phyloP scores from a whole-genome alignment of 2,329 filamentous ascomycete genomes.

The Colletotrichum falcatum region DNA sequence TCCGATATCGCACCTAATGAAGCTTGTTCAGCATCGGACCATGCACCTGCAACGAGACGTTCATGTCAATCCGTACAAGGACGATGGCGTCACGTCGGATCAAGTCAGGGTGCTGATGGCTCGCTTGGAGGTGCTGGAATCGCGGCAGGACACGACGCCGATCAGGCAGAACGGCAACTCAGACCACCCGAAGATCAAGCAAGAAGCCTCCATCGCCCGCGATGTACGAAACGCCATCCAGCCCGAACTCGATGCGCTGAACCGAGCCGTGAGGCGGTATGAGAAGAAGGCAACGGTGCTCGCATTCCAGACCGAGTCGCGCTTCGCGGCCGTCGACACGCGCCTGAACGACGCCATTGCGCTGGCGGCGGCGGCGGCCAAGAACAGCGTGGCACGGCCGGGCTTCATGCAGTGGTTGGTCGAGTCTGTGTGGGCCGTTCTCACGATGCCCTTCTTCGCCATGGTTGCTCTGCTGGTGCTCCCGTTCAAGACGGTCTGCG shows the following conservation, averaged over 20 bases:
- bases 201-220: constrained; percentile 59
- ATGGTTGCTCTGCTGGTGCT: constrained; percentile 55
- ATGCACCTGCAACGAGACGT: constrained; percentile 84
- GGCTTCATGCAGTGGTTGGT: constrained; percentile 53
- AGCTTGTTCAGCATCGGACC: constrained; percentile 82
- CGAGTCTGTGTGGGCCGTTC: constrained; percentile 50
- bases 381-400: constrained; percentile 56
- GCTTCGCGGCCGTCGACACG: constrained; percentile 77
- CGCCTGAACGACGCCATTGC: constrained; percentile 82
- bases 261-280: constrained; percentile 88
- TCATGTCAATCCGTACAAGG: constrained; percentile 60
- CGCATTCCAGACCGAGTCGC: constrained; percentile 79
- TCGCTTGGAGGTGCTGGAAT: constrained; percentile 78
- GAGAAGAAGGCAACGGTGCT: constrained; percentile 88
- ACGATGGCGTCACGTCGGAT: constrained; percentile 46
- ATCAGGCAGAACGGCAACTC: constrained; percentile 49
- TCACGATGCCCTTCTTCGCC: constrained; percentile 58
- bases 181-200: constrained; percentile 52
- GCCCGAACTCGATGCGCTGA: constrained; percentile 88
- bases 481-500: constrained; percentile 55
- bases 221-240: constrained; percentile 76
- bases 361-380: constrained; percentile 81
- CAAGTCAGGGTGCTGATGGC: constrained; percentile 69
- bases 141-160: constrained; percentile 55
- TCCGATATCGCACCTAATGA: constrained; percentile 84